phyloP scores from a whole-genome alignment of 108 stramenopile species.

The Cyclotella choctawhatcheeana region DNA sequence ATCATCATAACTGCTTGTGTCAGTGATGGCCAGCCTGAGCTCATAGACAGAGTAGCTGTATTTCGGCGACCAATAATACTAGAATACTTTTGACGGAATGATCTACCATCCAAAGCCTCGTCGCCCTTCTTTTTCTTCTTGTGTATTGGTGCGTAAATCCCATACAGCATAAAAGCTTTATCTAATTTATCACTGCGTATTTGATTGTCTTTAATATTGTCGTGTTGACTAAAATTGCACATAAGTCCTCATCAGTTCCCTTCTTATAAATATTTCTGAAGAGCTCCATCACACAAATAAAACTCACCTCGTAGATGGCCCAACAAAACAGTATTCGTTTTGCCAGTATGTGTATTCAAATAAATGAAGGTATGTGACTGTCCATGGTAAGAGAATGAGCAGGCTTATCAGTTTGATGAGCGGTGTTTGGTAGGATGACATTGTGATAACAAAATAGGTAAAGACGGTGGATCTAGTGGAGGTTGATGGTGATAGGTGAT shows the following conservation, averaged over 20 bases:
- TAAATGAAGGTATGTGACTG: conserved; percentile 39
- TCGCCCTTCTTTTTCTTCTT: conserved; percentile 21
- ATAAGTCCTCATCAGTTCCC: no score
- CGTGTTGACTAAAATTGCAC: no score
- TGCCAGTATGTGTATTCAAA: conserved; percentile 26
- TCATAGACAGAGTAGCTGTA: neutral
- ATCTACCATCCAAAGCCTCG: neutral
- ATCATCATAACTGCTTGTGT: conserved; percentile 31
- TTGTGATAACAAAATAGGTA: neutral
- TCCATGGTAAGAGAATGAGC: conserved; percentile 32
- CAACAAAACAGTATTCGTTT: conserved; percentile 46
- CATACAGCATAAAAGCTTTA: conserved; percentile 3
- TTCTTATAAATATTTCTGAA: no score
- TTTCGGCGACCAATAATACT: neutral
- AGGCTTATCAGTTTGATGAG: conserved; percentile 38
- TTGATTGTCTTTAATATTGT: neutral
- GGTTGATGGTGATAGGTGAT: no score
- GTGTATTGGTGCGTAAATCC: conserved; percentile 36
- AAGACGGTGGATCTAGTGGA: no score
- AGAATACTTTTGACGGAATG: conserved; percentile 26
- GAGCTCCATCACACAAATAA: no score
- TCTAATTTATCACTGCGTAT: conserved; percentile 1
- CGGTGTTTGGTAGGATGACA: conserved; percentile 1
- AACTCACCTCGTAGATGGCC: no score
- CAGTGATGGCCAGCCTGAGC: conserved; percentile 39